Evolutionary conservation across 495 filamentous ascomycete genomes (phyloP), one percentile per base, ranked within the genome.

Genomic region (Podospora australis): DNA sequence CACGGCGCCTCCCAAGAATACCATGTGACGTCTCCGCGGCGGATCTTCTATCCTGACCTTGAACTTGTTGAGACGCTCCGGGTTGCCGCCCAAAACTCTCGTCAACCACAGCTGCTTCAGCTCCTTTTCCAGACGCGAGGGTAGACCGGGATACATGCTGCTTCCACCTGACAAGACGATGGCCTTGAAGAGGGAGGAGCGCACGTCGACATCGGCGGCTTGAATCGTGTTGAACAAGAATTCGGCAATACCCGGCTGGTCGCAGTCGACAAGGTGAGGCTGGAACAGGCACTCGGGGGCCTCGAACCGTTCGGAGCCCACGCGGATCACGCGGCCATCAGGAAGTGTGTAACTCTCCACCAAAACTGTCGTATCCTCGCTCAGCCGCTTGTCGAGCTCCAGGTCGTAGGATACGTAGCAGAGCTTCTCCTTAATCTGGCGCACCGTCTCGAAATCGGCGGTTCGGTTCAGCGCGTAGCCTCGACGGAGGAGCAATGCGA

Each of bases 381-480:
- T 90, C 38, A 99, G 82, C 56, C 87, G 81, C 69, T 97, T 86
- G 77, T 99, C 92, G 36, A 97, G 77, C 70, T 92, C 88, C 45
- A 99, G 78, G 67, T 99, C 94, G 73, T 97, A 99, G 3, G 90
- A 96, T 49, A 99, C 90, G 69, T 99, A 99, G 75, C 91, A 96
- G 26, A 99, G 84, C 80, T 96, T 97, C 75, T 99, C 92, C 73
- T 99, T 99, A 70, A 99, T 96, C 67, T 96, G 91, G 36, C 92
- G 88, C 32, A 97, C 92, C 22, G 92, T 99, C 72, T 99, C 92
- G 66, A 99, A 99, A 65, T 99, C 92, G 62, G 92, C 92, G 7
- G 92, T 99, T 58, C 92, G 80, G 80, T 99, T 99, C 41, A 99
- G 78, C 17, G 92, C 92, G 68, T 99, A 99, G 9, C 92, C 92